A percentile compares a stretch with the other conserved stretches of the same genome.
These are phyloP conservation scores for Acidiella bohemica DNA, from an alignment of 495 filamentous ascomycete species.

Conservation along the genomic window DNA sequence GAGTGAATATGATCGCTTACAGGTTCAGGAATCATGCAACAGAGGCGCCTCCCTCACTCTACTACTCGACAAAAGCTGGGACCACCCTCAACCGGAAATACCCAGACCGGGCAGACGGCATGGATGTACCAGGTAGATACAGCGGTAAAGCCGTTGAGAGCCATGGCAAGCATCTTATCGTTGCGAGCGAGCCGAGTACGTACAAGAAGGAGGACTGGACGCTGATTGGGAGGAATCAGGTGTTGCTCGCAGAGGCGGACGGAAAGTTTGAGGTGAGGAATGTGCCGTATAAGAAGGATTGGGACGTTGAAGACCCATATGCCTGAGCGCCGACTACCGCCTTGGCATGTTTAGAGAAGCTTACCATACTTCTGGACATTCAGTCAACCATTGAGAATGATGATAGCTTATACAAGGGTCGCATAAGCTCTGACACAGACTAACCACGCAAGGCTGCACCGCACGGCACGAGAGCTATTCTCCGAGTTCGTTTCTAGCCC, in stretches of 20 bases:
- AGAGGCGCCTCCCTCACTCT: slow-evolving; percentile 36
- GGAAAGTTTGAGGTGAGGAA: slow-evolving; percentile 10
- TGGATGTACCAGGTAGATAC: slow-evolving; percentile 23
- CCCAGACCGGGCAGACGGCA: slow-evolving; percentile 32
- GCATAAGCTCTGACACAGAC: not conserved
- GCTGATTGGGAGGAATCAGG: slow-evolving; percentile 33
- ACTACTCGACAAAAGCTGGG: slow-evolving; percentile 36
- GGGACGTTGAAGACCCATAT: slow-evolving; percentile 16
- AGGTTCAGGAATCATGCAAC: slow-evolving; percentile 36
- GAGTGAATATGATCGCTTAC: slow-evolving; percentile 30
- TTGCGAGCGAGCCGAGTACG: slow-evolving; percentile 39
- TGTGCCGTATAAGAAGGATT: slow-evolving; percentile 10
- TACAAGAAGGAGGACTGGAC: slow-evolving; percentile 36
- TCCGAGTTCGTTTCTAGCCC: too few relatives aligned
- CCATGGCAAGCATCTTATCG: slow-evolving; percentile 37
- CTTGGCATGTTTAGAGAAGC: too few relatives aligned
- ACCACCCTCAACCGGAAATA: slow-evolving; percentile 37
- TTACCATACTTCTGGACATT: not conserved
- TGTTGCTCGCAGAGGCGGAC: slow-evolving; percentile 2
- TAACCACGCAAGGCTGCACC: too few relatives aligned
- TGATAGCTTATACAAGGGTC: not conserved
- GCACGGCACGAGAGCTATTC: too few relatives aligned
- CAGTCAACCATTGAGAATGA: not conserved
- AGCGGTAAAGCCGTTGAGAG: slow-evolving; percentile 21
- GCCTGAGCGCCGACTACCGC: too few relatives aligned